Percentiles rank a stretch among this genome's conserved stretches.
Evolutionary conservation across 2,329 filamentous ascomycete genomes (phyloP).

Genomic region (Seiridium unicorne): DNA sequence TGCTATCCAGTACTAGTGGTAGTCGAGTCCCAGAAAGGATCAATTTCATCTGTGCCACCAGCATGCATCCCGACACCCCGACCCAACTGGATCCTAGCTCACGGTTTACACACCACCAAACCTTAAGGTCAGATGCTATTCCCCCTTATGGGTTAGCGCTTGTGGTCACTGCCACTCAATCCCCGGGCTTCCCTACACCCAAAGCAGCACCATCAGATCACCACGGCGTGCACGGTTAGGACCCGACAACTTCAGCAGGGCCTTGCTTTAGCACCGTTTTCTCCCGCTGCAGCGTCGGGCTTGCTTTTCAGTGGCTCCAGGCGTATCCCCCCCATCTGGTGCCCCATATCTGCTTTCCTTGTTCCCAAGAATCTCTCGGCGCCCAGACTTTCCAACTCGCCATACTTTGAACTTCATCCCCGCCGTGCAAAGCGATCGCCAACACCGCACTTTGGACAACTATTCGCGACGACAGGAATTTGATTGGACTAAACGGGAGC

Average conservation of each 20-base stretch:
- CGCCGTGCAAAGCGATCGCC: not conserved
- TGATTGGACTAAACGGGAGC: not conserved
- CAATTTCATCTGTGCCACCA: not conserved
- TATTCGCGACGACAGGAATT: not conserved
- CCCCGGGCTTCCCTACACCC: not conserved
- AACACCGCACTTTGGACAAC: not conserved
- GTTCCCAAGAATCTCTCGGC: slow-evolving; percentile 9
- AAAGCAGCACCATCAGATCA: no score
- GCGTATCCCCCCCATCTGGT: not conserved
- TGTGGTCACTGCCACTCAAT: not conserved
- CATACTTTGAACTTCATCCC: slow-evolving; percentile 4
- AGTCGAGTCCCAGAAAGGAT: not conserved
- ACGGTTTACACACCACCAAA: slow-evolving; percentile 1
- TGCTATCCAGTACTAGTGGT: not conserved
- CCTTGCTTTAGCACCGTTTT: not conserved
- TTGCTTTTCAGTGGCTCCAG: not conserved
- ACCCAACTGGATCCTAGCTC: not conserved
- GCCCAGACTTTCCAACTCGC: slow-evolving; percentile 9
- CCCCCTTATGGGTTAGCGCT: slow-evolving; percentile 3
- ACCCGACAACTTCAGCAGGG: not conserved
- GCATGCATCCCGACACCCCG: not conserved
- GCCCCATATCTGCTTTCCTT: slow-evolving; percentile 1
- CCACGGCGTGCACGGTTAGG: not conserved
- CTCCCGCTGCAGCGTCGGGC: not conserved
- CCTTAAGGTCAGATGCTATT: slow-evolving; percentile 2